Evolutionary conservation across 1,284 basidiomycete species (phyloP).

Genomic region (Trametes hirsuta): DNA sequence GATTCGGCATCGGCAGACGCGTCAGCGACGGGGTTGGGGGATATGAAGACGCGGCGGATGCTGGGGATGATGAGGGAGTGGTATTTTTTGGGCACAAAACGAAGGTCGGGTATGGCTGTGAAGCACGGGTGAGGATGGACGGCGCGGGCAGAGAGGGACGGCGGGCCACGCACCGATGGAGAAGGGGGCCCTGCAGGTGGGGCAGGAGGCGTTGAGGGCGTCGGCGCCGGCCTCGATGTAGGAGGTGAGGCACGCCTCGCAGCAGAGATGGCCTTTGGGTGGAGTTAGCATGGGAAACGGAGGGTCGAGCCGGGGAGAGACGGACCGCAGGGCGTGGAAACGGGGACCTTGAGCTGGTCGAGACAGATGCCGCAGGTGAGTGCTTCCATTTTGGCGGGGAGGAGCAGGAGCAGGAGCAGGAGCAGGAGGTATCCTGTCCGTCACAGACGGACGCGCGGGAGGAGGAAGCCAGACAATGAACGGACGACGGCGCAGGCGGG

Average conservation of each 20-base stretch:
- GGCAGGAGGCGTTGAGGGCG: conserved; percentile 50
- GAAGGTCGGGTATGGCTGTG: conserved; percentile 45
- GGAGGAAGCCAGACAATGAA: not conserved
- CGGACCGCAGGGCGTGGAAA: conserved; percentile 65
- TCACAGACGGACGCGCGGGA: conserved; percentile 17
- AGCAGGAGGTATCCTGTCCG: conserved; percentile 18
- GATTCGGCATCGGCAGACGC: conserved; percentile 20
- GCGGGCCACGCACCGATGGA: conserved; percentile 47
- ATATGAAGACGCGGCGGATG: conserved; percentile 61
- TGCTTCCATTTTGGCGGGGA: conserved; percentile 37
- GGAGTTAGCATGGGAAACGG: not conserved
- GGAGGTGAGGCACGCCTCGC: conserved; percentile 54
- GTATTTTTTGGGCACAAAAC: conserved; percentile 61
- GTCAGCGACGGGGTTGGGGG: conserved; percentile 28
- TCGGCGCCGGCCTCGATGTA: conserved; percentile 49
- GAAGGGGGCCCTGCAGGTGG: conserved; percentile 60
- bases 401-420: not conserved
- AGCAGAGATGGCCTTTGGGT: conserved; percentile 60
- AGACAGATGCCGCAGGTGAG: conserved; percentile 66
- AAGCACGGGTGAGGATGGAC: not conserved
- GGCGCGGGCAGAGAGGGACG: not conserved
- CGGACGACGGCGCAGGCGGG: conserved; percentile 1
- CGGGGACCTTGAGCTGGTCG: conserved; percentile 51
- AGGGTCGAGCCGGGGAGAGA: not conserved
- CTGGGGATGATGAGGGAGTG: conserved; percentile 57